Evolutionary conservation across 441 rosid species (phyloP).

Genomic region (Metrosideros polymorpha): DNA sequence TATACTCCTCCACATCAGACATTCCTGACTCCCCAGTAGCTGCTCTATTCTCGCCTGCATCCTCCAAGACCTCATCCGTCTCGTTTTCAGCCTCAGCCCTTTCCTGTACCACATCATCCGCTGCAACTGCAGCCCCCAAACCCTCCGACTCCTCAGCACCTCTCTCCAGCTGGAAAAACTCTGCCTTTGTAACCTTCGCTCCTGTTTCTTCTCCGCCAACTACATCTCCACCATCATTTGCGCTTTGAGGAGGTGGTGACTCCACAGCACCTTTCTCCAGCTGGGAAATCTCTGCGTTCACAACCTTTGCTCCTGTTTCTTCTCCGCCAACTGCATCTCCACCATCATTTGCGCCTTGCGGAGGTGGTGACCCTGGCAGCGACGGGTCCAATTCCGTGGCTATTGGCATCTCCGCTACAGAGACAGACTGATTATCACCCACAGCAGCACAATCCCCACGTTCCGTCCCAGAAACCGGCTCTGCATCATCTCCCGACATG

Average conservation of each 20-base stretch:
- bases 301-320: background rate
- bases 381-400: background rate
- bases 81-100: conserved; percentile 9
- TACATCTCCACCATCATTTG: background rate
- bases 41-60: background rate
- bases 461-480: background rate
- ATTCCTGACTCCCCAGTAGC: conserved; percentile 6
- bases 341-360: background rate
- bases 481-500: background rate
- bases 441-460: background rate
- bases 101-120: background rate
- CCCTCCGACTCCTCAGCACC: background rate
- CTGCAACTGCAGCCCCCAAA: background rate
- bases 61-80: background rate
- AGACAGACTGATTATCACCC: background rate
- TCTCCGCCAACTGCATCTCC: background rate
- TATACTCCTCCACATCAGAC: conserved; percentile 14
- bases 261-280: background rate
- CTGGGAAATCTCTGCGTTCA: background rate
- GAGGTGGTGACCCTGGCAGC: background rate
- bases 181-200: background rate
- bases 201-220: background rate
- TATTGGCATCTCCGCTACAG: background rate
- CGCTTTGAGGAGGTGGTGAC: background rate
- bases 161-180: background rate